These are phyloP conservation scores for Chlamydomonas sphaeroides DNA, from an alignment of 139 green algal genomes.

Conservation along the genomic window DNA sequence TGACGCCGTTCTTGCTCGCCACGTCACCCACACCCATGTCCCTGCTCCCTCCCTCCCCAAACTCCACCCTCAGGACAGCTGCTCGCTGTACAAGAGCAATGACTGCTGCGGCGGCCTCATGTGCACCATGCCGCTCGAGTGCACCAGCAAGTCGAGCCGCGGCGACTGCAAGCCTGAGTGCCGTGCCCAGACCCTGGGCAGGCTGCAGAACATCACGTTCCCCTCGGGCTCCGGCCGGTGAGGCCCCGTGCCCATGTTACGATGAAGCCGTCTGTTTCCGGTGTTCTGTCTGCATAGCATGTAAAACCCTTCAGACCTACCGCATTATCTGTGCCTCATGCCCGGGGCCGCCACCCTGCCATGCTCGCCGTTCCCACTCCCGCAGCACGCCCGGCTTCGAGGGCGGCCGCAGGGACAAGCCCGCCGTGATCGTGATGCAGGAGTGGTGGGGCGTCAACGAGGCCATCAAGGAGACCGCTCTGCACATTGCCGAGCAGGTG, in stretches of 20 bases:
- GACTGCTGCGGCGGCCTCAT: slow-evolving; percentile 18
- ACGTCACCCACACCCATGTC: no score
- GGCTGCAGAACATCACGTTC: neutral
- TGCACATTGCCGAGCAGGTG: slow-evolving; percentile 25
- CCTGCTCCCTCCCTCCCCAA: no score
- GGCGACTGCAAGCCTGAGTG: slow-evolving; percentile 27
- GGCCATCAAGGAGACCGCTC: slow-evolving; percentile 43
- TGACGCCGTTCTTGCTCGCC: no score
- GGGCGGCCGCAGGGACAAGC: slow-evolving; percentile 6
- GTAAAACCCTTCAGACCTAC: no score
- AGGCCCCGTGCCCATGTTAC: no score
- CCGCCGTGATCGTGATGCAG: slow-evolving; percentile 41
- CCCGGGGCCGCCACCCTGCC: no score
- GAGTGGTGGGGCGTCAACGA: slow-evolving; percentile 47
- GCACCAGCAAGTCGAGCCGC: neutral
- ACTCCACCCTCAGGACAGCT: no score
- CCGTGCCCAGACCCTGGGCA: slow-evolving; percentile 17
- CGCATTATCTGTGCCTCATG: no score
- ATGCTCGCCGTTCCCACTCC: no score
- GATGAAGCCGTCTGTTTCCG: no score
- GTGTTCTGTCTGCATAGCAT: no score
- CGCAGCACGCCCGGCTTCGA: neutral
- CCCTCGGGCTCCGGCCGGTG: slow-evolving; percentile 9
- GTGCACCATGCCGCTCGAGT: slow-evolving; percentile 41
- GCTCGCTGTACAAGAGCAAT: slow-evolving; percentile 2